Evolutionary conservation across 768 basidiomycete genomes (phyloP).

Genomic region (Terana coerulea): DNA sequence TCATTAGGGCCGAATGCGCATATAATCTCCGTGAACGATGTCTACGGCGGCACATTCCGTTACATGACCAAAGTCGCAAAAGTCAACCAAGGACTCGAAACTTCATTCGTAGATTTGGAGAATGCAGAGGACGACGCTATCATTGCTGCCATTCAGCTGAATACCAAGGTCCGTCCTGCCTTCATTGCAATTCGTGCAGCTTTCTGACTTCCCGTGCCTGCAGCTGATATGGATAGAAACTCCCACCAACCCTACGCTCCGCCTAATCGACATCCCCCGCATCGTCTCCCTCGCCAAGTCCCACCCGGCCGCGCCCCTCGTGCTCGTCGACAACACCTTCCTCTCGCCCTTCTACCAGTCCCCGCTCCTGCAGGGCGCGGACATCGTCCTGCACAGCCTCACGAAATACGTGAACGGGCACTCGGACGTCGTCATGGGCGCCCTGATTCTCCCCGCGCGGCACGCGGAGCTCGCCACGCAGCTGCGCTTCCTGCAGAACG

Average conservation of each 20-base stretch:
- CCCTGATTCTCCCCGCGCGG: constrained; percentile 62
- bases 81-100: constrained; percentile 62
- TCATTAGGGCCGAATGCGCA: constrained; percentile 73
- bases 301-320: constrained; percentile 62
- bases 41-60: constrained; percentile 91
- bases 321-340: constrained; percentile 95
- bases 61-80: constrained; percentile 69
- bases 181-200: neutral
- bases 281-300: constrained; percentile 63
- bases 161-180: constrained; percentile 67
- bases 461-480: constrained; percentile 44
- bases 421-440: constrained; percentile 90
- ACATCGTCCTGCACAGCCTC: constrained; percentile 79
- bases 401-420: constrained; percentile 95
- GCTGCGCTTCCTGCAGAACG: constrained; percentile 88
- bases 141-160: constrained; percentile 57
- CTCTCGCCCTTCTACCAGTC: constrained; percentile 89
- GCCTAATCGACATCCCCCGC: constrained; percentile 74
- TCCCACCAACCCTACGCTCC: constrained; percentile 92
- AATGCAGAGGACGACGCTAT: constrained; percentile 60
- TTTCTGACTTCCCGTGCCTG: neutral
- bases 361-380: constrained; percentile 80
- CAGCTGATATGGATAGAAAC: constrained; percentile 94
- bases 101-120: constrained; percentile 82
- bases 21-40: constrained; percentile 85